Evolutionary conservation across 345 rosid genomes (phyloP).

Genomic region (Sonneratia caseolaris): DNA sequence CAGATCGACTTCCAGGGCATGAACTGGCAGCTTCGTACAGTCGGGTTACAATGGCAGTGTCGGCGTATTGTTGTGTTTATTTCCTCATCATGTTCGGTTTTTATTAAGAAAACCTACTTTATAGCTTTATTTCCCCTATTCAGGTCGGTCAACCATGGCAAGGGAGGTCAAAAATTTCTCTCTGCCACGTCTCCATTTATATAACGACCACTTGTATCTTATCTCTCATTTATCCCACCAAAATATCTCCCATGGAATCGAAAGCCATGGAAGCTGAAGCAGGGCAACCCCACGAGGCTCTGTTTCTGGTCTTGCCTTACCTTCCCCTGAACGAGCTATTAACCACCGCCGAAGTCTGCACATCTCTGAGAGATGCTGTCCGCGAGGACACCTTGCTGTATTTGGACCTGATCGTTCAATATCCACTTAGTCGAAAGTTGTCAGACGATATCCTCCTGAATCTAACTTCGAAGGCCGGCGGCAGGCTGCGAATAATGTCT

Average conservation of each 20-base stretch:
- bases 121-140: no score
- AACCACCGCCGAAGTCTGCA: conserved; percentile 36
- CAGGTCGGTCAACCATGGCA: no score
- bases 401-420: conserved; percentile 37
- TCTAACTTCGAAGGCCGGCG: conserved; percentile 40
- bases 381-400: conserved; percentile 40
- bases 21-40: no score
- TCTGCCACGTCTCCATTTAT: not conserved
- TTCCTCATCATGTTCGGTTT: no score
- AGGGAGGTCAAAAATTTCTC: no score
- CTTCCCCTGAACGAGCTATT: conserved; percentile 58
- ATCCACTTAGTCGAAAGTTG: conserved; percentile 35
- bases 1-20: no score
- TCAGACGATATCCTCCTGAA: conserved; percentile 36
- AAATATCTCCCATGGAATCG: not conserved
- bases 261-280: conserved; percentile 9
- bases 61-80: no score
- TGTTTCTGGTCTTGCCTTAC: conserved; percentile 46
- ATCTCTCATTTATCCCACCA: no score
- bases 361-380: conserved; percentile 38
- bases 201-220: not conserved
- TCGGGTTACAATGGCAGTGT: no score
- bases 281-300: conserved; percentile 45
- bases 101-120: no score
- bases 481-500: conserved; percentile 35